Percentiles rank a stretch among this genome's conserved stretches.
Conservation (phyloP, 2,329 filamentous ascomycete genomes). For the Fusarium fujikuroi region DNA sequence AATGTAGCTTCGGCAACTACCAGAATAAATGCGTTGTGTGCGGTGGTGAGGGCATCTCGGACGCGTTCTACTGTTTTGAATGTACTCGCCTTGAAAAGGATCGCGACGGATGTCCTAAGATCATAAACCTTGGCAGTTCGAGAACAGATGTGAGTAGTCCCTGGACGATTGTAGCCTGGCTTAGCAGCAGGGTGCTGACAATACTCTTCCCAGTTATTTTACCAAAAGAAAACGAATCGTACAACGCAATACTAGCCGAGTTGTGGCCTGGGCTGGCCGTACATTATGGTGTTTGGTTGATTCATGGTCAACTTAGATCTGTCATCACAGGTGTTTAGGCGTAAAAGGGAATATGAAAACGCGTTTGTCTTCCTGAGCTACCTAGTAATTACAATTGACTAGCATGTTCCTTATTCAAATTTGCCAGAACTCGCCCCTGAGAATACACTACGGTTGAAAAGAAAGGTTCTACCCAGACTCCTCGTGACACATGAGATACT, state of each 20-base stretch:
- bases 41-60: slow-evolving; percentile 96
- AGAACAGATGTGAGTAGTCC: slow-evolving; percentile 81
- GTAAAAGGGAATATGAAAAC: slow-evolving; percentile 25
- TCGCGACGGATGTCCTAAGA: slow-evolving; percentile 97
- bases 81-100: slow-evolving; percentile 98
- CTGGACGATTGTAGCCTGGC: not conserved
- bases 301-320: slow-evolving; percentile 18
- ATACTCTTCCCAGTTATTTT: slow-evolving; percentile 61
- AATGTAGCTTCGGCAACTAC: slow-evolving; percentile 99
- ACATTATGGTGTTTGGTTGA: slow-evolving; percentile 26
- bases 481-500: slow-evolving; percentile 44
- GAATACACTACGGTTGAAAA: slow-evolving; percentile 27
- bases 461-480: slow-evolving; percentile 40
- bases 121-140: slow-evolving; percentile 96
- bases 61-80: slow-evolving; percentile 99
- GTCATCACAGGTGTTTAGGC: slow-evolving; percentile 41
- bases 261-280: slow-evolving; percentile 60
- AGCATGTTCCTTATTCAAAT: slow-evolving; percentile 16
- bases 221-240: slow-evolving; percentile 75
- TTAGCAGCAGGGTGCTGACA: slow-evolving; percentile 29
- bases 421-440: slow-evolving; percentile 30
- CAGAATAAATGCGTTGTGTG: slow-evolving; percentile 99
- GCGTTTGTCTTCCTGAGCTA: slow-evolving; percentile 4
- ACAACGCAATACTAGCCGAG: slow-evolving; percentile 63
- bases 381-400: slow-evolving; percentile 25